A percentile compares a stretch with the other conserved stretches of the same genome.
Conservation (phyloP, 192 early-diverging fungal genomes). For the Helicostylum pulchrum region DNA sequence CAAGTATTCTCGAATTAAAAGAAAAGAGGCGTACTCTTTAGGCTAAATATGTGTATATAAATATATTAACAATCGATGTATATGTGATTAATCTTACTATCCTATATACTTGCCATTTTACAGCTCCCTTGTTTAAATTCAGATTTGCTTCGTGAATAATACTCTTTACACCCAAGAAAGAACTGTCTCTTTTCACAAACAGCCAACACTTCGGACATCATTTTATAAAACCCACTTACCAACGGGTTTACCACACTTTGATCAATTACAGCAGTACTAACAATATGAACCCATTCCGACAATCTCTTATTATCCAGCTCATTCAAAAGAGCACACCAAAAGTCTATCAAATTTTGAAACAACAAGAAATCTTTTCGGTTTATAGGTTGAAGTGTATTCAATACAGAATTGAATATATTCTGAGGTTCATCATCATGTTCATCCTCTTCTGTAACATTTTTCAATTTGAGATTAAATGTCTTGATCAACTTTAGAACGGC, state of each 20-base stretch:
- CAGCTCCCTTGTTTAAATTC: too few relatives aligned
- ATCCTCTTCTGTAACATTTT: conserved; percentile 31
- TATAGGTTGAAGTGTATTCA: conserved; percentile 43
- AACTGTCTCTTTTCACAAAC: conserved; percentile 39
- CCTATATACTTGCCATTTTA: background rate
- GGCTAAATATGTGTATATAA: conserved; percentile 9
- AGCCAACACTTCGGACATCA: conserved; percentile 49
- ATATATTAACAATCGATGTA: background rate
- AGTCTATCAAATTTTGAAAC: conserved; percentile 68
- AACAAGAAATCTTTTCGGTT: conserved; percentile 64
- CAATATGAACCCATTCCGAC: conserved; percentile 55
- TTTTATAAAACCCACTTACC: conserved; percentile 73
- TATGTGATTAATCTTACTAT: background rate
- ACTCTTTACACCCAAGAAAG: conserved; percentile 30
- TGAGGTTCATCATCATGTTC: conserved; percentile 23
- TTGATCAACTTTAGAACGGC: conserved; percentile 41
- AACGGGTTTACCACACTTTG: conserved; percentile 56
- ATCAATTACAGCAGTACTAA: conserved; percentile 48
- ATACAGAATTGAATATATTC: background rate
- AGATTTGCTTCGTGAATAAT: conserved; percentile 3
- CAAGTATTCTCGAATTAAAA: conserved; percentile 46
- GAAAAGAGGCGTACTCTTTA: conserved; percentile 13
- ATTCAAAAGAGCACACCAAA: conserved; percentile 51
- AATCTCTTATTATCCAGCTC: conserved; percentile 43
- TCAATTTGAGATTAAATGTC: conserved; percentile 42